These are phyloP conservation scores for Fusarium metavorans DNA, from an alignment of 2,329 filamentous ascomycete species.

Conservation along the genomic window DNA sequence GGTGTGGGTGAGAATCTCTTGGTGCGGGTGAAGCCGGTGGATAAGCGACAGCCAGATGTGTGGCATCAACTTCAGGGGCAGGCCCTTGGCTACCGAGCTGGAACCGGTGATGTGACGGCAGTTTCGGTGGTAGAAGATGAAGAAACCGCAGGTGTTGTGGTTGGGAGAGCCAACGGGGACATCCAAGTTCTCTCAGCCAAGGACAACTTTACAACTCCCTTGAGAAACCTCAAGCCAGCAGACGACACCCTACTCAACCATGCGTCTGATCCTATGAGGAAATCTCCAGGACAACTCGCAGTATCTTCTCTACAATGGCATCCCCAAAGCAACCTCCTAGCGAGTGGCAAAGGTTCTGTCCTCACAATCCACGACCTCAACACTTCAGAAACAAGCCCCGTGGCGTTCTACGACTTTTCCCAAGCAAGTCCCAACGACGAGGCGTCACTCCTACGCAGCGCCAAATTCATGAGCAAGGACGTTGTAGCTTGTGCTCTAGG, in stretches of 20 bases:
- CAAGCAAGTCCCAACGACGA: constrained; percentile 30
- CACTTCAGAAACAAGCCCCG: constrained; percentile 27
- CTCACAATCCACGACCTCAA: constrained; percentile 47
- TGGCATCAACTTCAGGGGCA: constrained; percentile 57
- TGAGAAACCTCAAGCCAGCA: constrained; percentile 37
- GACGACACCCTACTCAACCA: constrained; percentile 11
- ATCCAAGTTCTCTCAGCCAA: constrained; percentile 58
- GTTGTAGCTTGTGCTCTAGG: constrained; percentile 60
- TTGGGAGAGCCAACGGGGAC: constrained; percentile 64
- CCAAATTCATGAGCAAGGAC: constrained; percentile 61
- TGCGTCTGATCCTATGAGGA: constrained; percentile 34
- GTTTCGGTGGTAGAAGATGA: constrained; percentile 57
- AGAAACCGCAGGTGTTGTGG: constrained; percentile 52
- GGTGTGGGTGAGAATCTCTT: constrained; percentile 65
- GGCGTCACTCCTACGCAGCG: constrained; percentile 44
- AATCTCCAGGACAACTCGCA: constrained; percentile 47
- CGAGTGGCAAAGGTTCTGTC: constrained; percentile 47
- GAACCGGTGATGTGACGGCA: constrained; percentile 63
- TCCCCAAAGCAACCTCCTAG: constrained; percentile 44
- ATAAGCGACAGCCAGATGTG: constrained; percentile 30
- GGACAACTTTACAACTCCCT: constrained; percentile 45
- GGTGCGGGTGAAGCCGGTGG: constrained; percentile 53
- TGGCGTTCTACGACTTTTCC: constrained; percentile 45
- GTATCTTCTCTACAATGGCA: constrained; percentile 52
- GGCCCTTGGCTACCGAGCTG: constrained; percentile 54